Conservation (phyloP, 75 land plant species). For the Pseudotsuga menziesii region DNA sequence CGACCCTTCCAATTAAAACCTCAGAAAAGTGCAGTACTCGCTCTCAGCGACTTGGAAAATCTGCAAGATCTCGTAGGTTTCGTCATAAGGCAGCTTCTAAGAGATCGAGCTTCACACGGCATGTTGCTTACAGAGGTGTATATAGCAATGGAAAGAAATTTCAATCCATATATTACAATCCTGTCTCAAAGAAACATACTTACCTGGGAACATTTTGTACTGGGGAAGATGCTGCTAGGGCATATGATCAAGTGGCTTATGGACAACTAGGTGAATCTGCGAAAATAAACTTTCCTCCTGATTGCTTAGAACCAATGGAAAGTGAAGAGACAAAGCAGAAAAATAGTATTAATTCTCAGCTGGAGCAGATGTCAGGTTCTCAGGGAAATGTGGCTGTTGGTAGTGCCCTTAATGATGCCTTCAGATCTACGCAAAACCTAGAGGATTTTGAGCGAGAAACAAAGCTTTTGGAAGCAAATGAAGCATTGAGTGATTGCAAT, state of each 20-base stretch:
- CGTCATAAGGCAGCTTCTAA: not conserved
- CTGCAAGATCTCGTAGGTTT: not conserved
- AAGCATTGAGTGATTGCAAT: slow-evolving; percentile 5
- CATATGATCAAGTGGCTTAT: slow-evolving; percentile 31
- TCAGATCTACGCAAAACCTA: not conserved
- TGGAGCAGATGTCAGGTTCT: not conserved
- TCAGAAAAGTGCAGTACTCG: not conserved
- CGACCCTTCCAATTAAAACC: not conserved
- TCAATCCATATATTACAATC: slow-evolving; percentile 32
- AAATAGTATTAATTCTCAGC: not conserved
- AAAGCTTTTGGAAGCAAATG: not conserved
- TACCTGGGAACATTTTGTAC: slow-evolving; percentile 35
- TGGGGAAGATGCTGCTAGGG: slow-evolving; percentile 36
- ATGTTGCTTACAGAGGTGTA: slow-evolving; percentile 25
- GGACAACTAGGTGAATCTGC: slow-evolving; percentile 18
- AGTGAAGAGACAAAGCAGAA: not conserved
- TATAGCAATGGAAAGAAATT: slow-evolving; percentile 31
- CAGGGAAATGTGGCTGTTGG: not conserved
- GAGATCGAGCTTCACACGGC: slow-evolving; percentile 3
- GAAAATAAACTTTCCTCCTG: slow-evolving; percentile 27
- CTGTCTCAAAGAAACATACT: slow-evolving; percentile 30
- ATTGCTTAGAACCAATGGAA: not conserved
- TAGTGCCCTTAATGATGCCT: not conserved
- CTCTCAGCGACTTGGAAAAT: not conserved
- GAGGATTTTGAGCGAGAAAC: not conserved